These are phyloP conservation scores for Skeletonema grethae DNA, from an alignment of 108 stramenopile species.

Conservation along the genomic window DNA sequence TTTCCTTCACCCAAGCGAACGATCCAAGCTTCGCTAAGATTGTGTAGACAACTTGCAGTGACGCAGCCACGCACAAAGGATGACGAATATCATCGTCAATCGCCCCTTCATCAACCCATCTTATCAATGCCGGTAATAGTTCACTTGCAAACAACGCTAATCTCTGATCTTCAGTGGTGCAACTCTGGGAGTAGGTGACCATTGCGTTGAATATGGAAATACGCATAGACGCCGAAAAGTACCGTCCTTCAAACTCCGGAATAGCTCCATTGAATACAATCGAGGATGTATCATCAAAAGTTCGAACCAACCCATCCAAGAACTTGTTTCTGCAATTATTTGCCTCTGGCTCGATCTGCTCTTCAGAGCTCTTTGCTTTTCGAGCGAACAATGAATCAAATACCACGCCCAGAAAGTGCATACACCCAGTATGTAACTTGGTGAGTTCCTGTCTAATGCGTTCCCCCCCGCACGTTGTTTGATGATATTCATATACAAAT, in stretches of 20 bases:
- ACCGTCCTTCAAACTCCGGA: background rate
- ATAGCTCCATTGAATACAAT: constrained; percentile 11
- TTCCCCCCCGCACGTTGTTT: background rate
- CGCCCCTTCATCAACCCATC: constrained; percentile 9
- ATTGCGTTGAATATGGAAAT: constrained; percentile 32
- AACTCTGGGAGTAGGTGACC: constrained; percentile 22
- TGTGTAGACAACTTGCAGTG: constrained; percentile 33
- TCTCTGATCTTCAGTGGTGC: constrained; percentile 17
- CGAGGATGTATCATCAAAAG: constrained; percentile 8
- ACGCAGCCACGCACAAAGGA: constrained; percentile 30
- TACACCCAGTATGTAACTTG: constrained; percentile 40
- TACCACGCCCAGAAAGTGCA: constrained; percentile 25
- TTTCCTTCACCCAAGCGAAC: constrained; percentile 25
- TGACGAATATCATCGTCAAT: constrained; percentile 22
- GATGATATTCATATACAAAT: background rate
- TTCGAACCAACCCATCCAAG: constrained; percentile 8
- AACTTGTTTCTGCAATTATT: background rate
- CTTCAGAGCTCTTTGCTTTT: constrained; percentile 1
- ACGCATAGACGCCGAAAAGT: constrained; percentile 18
- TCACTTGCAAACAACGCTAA: constrained; percentile 23
- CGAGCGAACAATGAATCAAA: constrained; percentile 34
- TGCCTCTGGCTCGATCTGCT: background rate
- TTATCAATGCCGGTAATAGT: constrained; percentile 16
- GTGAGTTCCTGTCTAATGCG: constrained; percentile 5
- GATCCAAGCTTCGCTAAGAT: constrained; percentile 26